A percentile compares a stretch with the other conserved stretches of the same genome.
Evolutionary conservation across 768 basidiomycete genomes (phyloP).

Genomic region (Psilocybe cubensis): DNA sequence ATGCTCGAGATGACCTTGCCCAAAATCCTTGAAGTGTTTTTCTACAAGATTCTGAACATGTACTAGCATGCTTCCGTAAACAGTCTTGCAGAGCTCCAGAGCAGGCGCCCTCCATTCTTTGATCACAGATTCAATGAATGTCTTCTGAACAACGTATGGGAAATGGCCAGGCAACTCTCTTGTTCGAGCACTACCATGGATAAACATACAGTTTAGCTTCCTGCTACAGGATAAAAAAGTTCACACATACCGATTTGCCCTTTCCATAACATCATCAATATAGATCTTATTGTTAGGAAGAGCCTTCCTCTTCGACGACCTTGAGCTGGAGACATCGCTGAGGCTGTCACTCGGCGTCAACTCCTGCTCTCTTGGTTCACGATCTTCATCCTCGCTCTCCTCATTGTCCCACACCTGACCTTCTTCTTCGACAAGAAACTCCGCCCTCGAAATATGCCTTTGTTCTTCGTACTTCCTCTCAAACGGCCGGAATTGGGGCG

Average conservation of each 20-base stretch:
- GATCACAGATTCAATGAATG: conserved; percentile 50
- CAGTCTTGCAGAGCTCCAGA: conserved; percentile 41
- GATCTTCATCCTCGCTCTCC: conserved; percentile 13
- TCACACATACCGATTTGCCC: conserved; percentile 47
- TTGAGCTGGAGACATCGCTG: background rate
- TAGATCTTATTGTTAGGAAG: conserved; percentile 34
- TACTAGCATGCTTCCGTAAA: conserved; percentile 38
- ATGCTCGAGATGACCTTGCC: conserved; percentile 55
- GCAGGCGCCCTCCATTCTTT: conserved; percentile 54
- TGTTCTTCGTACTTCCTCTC: conserved; percentile 16
- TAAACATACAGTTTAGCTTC: background rate
- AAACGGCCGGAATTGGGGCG: conserved; percentile 63
- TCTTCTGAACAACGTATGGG: conserved; percentile 61
- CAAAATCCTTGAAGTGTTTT: conserved; percentile 53
- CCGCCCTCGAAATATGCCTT: conserved; percentile 15
- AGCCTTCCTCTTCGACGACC: background rate
- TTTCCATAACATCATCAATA: conserved; percentile 54
- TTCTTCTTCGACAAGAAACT: conserved; percentile 24
- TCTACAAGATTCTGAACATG: conserved; percentile 48
- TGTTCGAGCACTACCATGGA: conserved; percentile 56
- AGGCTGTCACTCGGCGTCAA: background rate
- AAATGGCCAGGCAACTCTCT: conserved; percentile 72
- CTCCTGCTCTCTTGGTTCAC: no score
- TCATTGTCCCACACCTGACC: conserved; percentile 26
- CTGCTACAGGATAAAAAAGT: background rate